Base-by-base conservation (phyloP, 2,329 filamentous ascomycete species). In the Neopestalotiopsis sp. region DNA sequence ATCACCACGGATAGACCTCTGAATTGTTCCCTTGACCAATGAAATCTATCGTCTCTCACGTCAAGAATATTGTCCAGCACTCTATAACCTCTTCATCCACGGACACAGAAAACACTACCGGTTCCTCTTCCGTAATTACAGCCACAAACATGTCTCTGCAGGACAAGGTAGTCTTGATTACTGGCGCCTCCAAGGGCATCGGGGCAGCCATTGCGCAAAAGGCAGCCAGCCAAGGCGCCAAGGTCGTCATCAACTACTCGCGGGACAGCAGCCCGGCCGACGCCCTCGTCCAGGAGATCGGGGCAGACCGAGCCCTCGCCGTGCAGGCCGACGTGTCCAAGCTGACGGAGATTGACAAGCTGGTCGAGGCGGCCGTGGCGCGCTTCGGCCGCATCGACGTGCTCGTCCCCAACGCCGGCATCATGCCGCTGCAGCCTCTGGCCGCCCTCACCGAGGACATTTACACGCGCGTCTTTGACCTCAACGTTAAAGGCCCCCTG, bases 231-330 rank as follows among this genome's bases (percentile, higher is more conserved):
- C 84, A 85, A 66, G 89, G 89, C 40, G 86, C 86, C 73, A 85
- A 80, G 72, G 85, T 91, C 49, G 81, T 90, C 57, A 81, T 91
- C 71, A 90, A 90, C 79, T 91, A 90, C 79, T 77, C 81, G 24
- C 81, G 79, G 59, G 83, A 87, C 74, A 69, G 78, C 42, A 71
- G 75, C 3, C 79, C 84, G 0, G 87, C 89, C 1, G 81, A 87
- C 5, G 78, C 80, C 7, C 75, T 76, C 32, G 76, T 90, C 0
- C 83, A 90, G 42, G 64, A 79, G 4, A 71, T 83, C 56, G 85
- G 89, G 49, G 86, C 87, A 17, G 79, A 85, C 65, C 81, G 83
- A 4, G 84, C 85, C 6, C 76, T 88, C 28, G 84, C 87, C 24
- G 81, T 92, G 30, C 83, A 89, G 78, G 89, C 87, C 1, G 84